Conservation (phyloP, 2,329 filamentous ascomycete genomes). For the Cytospora piceicola region DNA sequence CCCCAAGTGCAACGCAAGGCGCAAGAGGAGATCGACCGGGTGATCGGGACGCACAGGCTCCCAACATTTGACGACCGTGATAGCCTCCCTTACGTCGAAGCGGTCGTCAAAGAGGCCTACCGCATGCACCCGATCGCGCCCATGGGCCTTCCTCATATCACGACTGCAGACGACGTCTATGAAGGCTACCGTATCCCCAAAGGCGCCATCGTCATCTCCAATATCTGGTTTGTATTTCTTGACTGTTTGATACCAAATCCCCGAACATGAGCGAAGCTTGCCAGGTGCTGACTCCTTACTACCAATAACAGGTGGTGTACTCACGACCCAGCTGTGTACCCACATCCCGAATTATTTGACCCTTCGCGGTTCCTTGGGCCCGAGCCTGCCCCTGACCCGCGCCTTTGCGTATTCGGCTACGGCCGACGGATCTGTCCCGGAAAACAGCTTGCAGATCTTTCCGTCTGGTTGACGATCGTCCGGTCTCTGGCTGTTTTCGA, state of each 20-base stretch:
- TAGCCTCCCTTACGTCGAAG: conserved; percentile 39
- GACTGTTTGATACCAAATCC: neutral
- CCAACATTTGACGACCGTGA: conserved; percentile 37
- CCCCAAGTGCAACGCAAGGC: conserved; percentile 48
- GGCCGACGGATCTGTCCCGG: conserved; percentile 31
- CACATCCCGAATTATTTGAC: conserved; percentile 27
- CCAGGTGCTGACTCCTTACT: neutral
- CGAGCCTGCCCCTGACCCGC: conserved; percentile 20
- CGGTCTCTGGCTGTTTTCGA: conserved; percentile 48
- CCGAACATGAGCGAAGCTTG: neutral
- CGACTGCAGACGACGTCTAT: conserved; percentile 39
- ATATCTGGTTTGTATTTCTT: conserved; percentile 31
- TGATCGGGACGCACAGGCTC: conserved; percentile 37
- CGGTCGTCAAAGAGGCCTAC: conserved; percentile 39
- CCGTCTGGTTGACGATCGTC: conserved; percentile 34
- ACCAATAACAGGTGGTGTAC: conserved; percentile 34
- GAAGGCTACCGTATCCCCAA: conserved; percentile 38
- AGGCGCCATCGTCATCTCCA: conserved; percentile 30
- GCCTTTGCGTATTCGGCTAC: conserved; percentile 27
- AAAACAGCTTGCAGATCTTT: conserved; percentile 27
- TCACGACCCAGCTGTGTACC: conserved; percentile 27
- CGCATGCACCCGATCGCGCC: conserved; percentile 42
- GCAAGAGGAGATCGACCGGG: conserved; percentile 30
- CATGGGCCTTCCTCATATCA: conserved; percentile 44
- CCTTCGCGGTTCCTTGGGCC: conserved; percentile 31